Conservation (phyloP, 2,329 filamentous ascomycete species). For the Ambrosiella xylebori region DNA sequence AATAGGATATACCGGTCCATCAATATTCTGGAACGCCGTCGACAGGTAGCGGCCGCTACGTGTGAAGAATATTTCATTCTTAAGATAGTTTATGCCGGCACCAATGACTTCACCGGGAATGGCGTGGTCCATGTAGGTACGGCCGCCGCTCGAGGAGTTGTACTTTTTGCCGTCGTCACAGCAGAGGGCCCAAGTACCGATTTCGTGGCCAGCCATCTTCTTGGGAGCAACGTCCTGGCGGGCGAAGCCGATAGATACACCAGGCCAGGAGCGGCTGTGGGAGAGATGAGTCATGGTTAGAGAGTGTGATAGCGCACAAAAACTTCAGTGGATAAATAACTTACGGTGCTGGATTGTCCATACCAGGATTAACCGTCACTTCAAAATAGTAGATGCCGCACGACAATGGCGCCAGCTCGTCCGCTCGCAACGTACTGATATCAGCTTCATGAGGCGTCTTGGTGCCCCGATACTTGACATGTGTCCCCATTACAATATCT, state of each 20-base stretch:
- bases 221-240: slow-evolving; percentile 26
- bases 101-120: slow-evolving; percentile 41
- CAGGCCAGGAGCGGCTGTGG: neutral
- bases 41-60: slow-evolving; percentile 43
- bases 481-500: slow-evolving; percentile 18
- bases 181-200: slow-evolving; percentile 52
- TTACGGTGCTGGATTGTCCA: neutral
- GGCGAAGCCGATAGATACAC: slow-evolving; percentile 36
- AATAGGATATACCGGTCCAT: slow-evolving; percentile 46
- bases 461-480: slow-evolving; percentile 42
- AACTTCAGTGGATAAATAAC: neutral
- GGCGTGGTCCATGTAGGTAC: slow-evolving; percentile 39
- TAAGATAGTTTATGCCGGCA: slow-evolving; percentile 48
- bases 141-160: slow-evolving; percentile 37
- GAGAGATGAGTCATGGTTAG: too few relatives aligned
- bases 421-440: slow-evolving; percentile 63
- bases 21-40: slow-evolving; percentile 51
- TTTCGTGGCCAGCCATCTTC: slow-evolving; percentile 46
- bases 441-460: slow-evolving; percentile 40
- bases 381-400: slow-evolving; percentile 95
- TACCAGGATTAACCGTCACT: slow-evolving; percentile 28
- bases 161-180: slow-evolving; percentile 50
- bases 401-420: slow-evolving; percentile 73
- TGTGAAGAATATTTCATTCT: slow-evolving; percentile 49
- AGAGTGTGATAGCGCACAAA: too few relatives aligned